Evolutionary conservation across 2,329 filamentous ascomycete genomes (phyloP).

Genomic region (Verticillium albo-atrum): DNA sequence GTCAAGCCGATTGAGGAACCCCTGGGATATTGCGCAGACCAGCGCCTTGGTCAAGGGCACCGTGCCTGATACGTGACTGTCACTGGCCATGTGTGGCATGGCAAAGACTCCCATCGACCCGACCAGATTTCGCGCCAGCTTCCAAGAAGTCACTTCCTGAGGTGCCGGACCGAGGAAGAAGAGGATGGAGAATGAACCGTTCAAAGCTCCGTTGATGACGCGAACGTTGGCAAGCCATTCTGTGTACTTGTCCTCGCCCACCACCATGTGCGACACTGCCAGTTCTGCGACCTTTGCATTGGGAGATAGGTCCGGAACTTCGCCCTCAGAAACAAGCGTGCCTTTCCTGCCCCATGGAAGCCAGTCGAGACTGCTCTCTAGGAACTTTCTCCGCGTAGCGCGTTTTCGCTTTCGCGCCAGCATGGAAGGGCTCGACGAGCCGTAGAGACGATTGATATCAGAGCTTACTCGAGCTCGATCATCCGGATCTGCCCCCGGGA

Average conservation of each 20-base stretch:
- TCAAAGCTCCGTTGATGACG: constrained; percentile 55
- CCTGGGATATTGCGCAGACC: constrained; percentile 33
- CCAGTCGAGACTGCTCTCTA: neutral
- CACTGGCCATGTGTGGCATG: constrained; percentile 26
- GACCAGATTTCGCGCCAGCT: constrained; percentile 48
- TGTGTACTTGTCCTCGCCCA: constrained; percentile 34
- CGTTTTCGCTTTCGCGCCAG: constrained; percentile 7
- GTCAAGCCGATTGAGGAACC: constrained; percentile 31
- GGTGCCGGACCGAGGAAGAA: constrained; percentile 61
- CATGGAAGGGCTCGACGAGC: constrained; percentile 21
- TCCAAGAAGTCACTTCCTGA: constrained; percentile 43
- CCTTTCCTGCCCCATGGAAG: neutral
- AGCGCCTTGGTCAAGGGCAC: constrained; percentile 48
- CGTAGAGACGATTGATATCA: constrained; percentile 50
- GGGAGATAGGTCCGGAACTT: neutral
- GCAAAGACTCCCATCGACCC: constrained; percentile 58
- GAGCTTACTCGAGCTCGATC: constrained; percentile 37
- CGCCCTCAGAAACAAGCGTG: neutral
- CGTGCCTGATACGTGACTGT: constrained; percentile 39
- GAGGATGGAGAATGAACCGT: constrained; percentile 57
- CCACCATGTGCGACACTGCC: constrained; percentile 24
- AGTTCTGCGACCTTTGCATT: neutral
- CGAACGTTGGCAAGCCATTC: constrained; percentile 68
- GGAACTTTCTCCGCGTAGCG: neutral
- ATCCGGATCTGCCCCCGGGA: constrained; percentile 23